Percentiles rank a stretch among this genome's conserved stretches.
These are phyloP conservation scores for Sporisorium graminicola DNA, from an alignment of 1,284 basidiomycete species.

Conservation along the genomic window DNA sequence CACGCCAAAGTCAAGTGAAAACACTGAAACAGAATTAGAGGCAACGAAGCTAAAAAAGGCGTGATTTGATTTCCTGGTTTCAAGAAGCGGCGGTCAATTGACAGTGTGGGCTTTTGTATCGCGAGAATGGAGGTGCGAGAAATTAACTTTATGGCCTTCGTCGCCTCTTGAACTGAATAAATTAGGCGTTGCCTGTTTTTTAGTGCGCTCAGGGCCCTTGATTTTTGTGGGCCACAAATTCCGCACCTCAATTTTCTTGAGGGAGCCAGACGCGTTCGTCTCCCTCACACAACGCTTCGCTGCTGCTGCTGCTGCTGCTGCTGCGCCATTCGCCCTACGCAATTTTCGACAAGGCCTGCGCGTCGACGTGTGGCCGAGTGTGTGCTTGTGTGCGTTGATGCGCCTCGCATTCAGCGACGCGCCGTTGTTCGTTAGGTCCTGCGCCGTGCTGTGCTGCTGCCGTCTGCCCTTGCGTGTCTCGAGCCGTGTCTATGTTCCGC, in stretches of 20 bases:
- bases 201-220: conserved; percentile 3
- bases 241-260: conserved; percentile 1
- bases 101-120: not conserved
- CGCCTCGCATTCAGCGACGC: conserved; percentile 8
- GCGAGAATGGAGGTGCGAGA: no score
- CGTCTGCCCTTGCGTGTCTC: not conserved
- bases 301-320: not conserved
- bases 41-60: conserved; percentile 18
- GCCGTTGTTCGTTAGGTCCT: not conserved
- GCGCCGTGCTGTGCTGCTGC: not conserved
- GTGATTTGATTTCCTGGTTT: not conserved
- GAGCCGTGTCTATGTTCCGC: not conserved
- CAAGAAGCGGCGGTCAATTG: not conserved
- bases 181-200: not conserved
- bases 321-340: not conserved
- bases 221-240: conserved; percentile 9
- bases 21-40: no score
- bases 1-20: no score
- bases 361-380: conserved; percentile 1
- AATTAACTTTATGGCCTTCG: conserved; percentile 34
- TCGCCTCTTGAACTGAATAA: conserved; percentile 14
- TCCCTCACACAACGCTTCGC: no score
- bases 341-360: not conserved
- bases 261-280: conserved; percentile 15
- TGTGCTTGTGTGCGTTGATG: not conserved